Percentiles rank a stretch among this genome's conserved stretches.
phyloP scores from a whole-genome alignment of 2,329 filamentous ascomycete genomes.

The Aspergillus neotritici region DNA sequence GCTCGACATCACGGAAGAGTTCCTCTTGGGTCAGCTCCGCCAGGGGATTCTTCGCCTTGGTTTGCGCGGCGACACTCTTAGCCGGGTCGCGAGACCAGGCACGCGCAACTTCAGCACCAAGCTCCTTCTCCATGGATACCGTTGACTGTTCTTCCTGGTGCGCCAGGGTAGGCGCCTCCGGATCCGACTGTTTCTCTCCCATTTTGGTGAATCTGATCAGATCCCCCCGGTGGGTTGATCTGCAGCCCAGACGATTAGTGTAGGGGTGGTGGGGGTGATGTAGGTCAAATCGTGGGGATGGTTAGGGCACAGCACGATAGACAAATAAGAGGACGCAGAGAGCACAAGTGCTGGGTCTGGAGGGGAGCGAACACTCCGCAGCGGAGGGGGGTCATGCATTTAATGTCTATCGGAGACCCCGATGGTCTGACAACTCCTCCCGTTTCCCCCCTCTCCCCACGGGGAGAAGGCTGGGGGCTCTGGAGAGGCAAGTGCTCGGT shows the following conservation, averaged over 20 bases:
- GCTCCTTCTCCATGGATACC: conserved; percentile 6
- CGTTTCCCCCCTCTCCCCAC: too few relatives aligned
- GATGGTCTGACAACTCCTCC: too few relatives aligned
- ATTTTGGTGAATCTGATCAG: conserved; percentile 2
- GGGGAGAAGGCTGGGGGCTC: too few relatives aligned
- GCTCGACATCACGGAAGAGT: conserved; percentile 24
- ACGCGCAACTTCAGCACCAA: conserved; percentile 6
- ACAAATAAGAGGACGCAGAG: conserved; percentile 8
- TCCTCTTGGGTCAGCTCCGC: conserved; percentile 22
- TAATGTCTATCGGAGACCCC: too few relatives aligned
- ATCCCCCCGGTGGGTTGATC: conserved; percentile 2
- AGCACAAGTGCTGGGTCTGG: neutral
- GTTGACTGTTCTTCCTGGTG: conserved; percentile 3
- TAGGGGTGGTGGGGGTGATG: neutral
- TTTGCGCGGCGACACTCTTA: neutral
- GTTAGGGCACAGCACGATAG: neutral
- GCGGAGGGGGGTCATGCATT: too few relatives aligned
- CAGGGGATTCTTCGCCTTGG: conserved; percentile 22
- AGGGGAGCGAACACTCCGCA: too few relatives aligned
- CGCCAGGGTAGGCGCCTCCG: conserved; percentile 2
- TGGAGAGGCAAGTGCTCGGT: neutral
- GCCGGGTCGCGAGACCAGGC: conserved; percentile 9
- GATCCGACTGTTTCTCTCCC: conserved; percentile 9
- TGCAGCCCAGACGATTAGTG: neutral
- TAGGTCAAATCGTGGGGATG: neutral